A percentile compares a stretch with the other conserved stretches of the same genome.
phyloP scores from a whole-genome alignment of 352 stramenopile species.

The Aphanomyces astaci region DNA sequence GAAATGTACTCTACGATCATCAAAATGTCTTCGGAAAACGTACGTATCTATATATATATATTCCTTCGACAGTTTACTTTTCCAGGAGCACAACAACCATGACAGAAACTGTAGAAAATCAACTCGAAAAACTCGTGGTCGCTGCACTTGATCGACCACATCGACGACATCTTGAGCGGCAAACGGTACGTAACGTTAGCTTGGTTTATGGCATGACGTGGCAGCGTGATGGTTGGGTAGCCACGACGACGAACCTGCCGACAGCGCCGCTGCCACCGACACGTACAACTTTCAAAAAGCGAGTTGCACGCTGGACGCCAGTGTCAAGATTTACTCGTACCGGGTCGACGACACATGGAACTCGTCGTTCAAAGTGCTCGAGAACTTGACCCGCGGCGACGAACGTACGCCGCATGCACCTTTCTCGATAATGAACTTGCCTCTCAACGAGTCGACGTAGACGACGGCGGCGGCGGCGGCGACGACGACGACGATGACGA shows the following conservation, averaged over 20 bases:
- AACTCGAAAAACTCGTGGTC: conserved; percentile 97
- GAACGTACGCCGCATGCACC: conserved; percentile 22
- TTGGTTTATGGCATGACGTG: neutral
- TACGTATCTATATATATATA: too few relatives aligned
- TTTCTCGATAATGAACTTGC: too few relatives aligned
- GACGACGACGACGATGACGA: conserved; percentile 30
- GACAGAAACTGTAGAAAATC: conserved; percentile 85
- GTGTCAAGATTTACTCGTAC: conserved; percentile 99
- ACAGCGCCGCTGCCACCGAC: conserved; percentile 35
- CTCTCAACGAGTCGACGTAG: neutral
- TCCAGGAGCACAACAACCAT: neutral
- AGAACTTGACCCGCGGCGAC: conserved; percentile 89
- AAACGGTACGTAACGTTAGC: conserved; percentile 24
- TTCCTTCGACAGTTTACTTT: neutral
- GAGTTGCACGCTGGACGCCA: conserved; percentile 96
- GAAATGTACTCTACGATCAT: conserved; percentile 91
- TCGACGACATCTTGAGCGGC: conserved; percentile 87
- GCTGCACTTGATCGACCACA: conserved; percentile 96
- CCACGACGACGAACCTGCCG: conserved; percentile 30
- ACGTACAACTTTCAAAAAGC: conserved; percentile 97
- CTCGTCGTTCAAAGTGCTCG: conserved; percentile 96
- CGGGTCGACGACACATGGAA: conserved; percentile 97
- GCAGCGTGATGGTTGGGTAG: neutral
- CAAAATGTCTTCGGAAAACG: conserved; percentile 88
- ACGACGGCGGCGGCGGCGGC: conserved; percentile 24